Evolutionary conservation across 148 eudicot genomes (phyloP).

Genomic region (Suaeda aralocaspica): DNA sequence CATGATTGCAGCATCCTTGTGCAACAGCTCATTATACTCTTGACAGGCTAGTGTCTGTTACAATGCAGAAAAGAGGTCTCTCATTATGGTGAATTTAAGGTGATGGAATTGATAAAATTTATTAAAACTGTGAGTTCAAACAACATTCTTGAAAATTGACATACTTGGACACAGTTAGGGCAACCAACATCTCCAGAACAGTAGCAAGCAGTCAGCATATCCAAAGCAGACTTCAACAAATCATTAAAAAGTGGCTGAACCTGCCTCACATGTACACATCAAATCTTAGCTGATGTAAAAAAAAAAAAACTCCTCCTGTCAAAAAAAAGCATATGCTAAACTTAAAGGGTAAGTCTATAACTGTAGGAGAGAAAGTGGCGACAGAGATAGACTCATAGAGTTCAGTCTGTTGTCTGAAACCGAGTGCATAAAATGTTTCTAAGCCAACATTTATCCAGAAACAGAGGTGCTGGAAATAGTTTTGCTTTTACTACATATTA

Average conservation of each 20-base stretch:
- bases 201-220: conserved; percentile 72
- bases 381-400: background rate
- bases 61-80: conserved; percentile 2
- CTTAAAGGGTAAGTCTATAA: background rate
- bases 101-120: background rate
- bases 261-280: conserved; percentile 31
- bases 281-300: background rate
- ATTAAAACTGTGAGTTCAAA: background rate
- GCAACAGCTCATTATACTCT: conserved; percentile 86
- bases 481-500: background rate
- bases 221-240: conserved; percentile 68
- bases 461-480: background rate
- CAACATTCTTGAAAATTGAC: conserved; percentile 7
- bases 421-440: background rate
- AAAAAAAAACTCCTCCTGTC: background rate
- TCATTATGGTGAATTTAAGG: background rate
- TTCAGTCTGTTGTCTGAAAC: background rate
- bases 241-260: conserved; percentile 71
- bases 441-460: too few species aligned
- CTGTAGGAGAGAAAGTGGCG: background rate
- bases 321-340: background rate
- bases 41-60: conserved; percentile 66
- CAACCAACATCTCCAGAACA: conserved; percentile 76
- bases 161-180: conserved; percentile 86
- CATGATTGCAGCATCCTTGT: conserved; percentile 86